Evolutionary conservation across 257 asterid genomes (phyloP).

Genomic region (Craterostigma plantagineum): DNA sequence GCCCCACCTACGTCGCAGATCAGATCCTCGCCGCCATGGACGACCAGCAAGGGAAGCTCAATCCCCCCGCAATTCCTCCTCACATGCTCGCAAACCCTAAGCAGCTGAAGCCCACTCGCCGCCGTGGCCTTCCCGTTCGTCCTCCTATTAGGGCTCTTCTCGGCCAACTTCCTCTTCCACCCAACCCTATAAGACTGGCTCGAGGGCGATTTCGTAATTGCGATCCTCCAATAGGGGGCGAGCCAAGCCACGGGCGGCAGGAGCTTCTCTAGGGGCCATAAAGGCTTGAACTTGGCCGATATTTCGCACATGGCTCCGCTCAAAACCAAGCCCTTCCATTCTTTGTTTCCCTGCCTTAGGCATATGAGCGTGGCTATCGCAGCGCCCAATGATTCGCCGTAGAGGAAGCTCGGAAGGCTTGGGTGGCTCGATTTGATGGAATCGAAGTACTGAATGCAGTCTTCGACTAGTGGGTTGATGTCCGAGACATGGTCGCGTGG

Average conservation of each 20-base stretch:
- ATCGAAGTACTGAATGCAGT: slow-evolving; percentile 39
- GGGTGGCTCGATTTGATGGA: slow-evolving; percentile 19
- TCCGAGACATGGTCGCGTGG: slow-evolving; percentile 35
- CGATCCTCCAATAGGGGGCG: slow-evolving; percentile 54
- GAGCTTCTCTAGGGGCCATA: slow-evolving; percentile 67
- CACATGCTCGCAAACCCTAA: slow-evolving; percentile 35
- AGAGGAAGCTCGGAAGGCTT: slow-evolving; percentile 41
- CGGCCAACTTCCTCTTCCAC: slow-evolving; percentile 46
- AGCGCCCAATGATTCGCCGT: slow-evolving; percentile 77
- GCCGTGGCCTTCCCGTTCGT: slow-evolving; percentile 42
- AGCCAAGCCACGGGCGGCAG: slow-evolving; percentile 39
- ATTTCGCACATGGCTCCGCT: slow-evolving; percentile 74
- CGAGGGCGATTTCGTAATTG: slow-evolving; percentile 32
- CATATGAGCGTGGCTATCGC: slow-evolving; percentile 38
- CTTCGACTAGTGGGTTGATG: slow-evolving; percentile 27
- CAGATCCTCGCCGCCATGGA: slow-evolving; percentile 54
- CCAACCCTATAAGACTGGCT: slow-evolving; percentile 28
- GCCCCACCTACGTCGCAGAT: slow-evolving; percentile 63
- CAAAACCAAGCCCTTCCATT: slow-evolving; percentile 55
- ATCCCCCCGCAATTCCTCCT: slow-evolving; percentile 22
- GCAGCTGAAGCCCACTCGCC: slow-evolving; percentile 36
- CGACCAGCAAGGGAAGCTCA: slow-evolving; percentile 44
- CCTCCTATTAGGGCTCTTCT: slow-evolving; percentile 32
- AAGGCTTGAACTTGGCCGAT: slow-evolving; percentile 39
- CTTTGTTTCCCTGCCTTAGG: slow-evolving; percentile 26